These are phyloP conservation scores for Corynascus novoguineensis DNA, from an alignment of 495 filamentous ascomycete species.

Conservation along the genomic window DNA sequence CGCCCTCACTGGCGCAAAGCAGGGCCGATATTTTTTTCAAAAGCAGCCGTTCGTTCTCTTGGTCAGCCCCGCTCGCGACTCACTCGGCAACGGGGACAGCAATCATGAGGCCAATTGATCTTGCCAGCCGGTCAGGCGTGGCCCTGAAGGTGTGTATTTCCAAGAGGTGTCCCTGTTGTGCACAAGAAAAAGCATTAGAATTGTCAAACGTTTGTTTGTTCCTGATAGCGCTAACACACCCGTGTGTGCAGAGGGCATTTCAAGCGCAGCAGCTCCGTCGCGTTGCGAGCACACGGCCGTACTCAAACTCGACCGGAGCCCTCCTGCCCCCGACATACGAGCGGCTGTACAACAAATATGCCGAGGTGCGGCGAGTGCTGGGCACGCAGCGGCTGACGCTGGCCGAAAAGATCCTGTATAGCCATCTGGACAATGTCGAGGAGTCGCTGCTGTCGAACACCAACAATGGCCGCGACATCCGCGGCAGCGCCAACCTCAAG, in stretches of 20 bases:
- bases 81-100: constrained; percentile 12
- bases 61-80: constrained; percentile 7
- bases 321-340: constrained; percentile 43
- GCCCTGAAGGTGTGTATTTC: constrained; percentile 28
- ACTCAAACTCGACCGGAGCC: constrained; percentile 23
- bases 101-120: constrained; percentile 38
- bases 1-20: constrained; percentile 8
- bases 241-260: constrained; percentile 23
- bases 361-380: constrained; percentile 64
- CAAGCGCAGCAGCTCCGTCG: constrained; percentile 24
- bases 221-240: neutral
- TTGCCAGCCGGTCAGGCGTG: constrained; percentile 34
- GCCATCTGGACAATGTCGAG: constrained; percentile 81
- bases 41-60: neutral
- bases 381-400: constrained; percentile 70
- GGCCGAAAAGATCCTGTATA: constrained; percentile 96
- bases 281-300: constrained; percentile 17
- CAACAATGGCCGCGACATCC: constrained; percentile 71
- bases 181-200: no score
- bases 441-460: constrained; percentile 77
- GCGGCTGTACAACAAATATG: constrained; percentile 43
- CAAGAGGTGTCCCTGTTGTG: no score
- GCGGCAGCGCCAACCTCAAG: constrained; percentile 89
- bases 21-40: constrained; percentile 21
- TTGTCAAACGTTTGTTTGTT: neutral